These are phyloP conservation scores for Apocynum venetum DNA, from an alignment of 257 asterid genomes.

Conservation along the genomic window DNA sequence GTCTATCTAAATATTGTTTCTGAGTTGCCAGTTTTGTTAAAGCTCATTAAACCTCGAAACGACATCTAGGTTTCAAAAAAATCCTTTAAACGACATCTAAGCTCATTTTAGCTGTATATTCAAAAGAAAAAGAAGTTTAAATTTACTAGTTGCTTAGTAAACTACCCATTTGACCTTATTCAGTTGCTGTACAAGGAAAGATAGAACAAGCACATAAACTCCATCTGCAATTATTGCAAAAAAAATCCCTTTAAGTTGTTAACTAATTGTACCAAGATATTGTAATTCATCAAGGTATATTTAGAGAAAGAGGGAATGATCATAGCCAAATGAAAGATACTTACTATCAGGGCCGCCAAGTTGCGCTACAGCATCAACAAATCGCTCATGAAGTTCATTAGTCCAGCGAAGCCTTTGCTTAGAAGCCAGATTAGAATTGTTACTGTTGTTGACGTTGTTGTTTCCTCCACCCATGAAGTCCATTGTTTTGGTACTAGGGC, in stretches of 20 bases:
- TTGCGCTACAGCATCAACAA: slow-evolving; percentile 94
- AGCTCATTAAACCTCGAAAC: background rate
- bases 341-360: slow-evolving; percentile 99
- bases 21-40: background rate
- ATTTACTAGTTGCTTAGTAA: background rate
- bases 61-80: background rate
- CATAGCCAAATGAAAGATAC: slow-evolving; percentile 25
- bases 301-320: background rate
- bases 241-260: background rate
- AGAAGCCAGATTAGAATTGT: slow-evolving; percentile 65
- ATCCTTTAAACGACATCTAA: background rate
- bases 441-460: slow-evolving; percentile 58
- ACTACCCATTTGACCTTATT: background rate
- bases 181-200: background rate
- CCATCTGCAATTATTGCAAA: background rate
- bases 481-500: slow-evolving; percentile 33
- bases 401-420: slow-evolving; percentile 98
- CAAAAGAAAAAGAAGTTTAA: background rate
- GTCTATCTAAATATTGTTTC: background rate
- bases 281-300: background rate
- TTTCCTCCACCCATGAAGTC: slow-evolving; percentile 51
- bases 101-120: background rate
- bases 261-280: background rate
- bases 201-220: background rate
- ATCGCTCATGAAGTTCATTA: slow-evolving; percentile 89